These are phyloP conservation scores for Paratinospora sagittata DNA, from an alignment of 164 flowering plant species.

Conservation along the genomic window DNA sequence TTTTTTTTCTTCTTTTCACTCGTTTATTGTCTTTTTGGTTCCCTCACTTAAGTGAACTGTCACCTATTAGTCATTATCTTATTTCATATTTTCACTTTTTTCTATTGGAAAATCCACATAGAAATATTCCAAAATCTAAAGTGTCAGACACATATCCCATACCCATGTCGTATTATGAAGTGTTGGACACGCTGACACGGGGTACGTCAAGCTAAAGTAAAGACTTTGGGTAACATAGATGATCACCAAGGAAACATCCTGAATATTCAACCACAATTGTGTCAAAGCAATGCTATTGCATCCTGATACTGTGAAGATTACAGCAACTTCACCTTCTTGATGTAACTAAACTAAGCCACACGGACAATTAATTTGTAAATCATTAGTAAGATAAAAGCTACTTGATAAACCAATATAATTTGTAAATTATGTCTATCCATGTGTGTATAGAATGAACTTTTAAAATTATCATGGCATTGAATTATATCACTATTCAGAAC, in stretches of 20 bases:
- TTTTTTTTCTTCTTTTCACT: no score
- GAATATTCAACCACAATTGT: neutral
- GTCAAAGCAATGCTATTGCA: neutral
- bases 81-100: no score
- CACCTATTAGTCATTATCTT: no score
- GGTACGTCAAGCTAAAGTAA: neutral
- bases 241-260: neutral
- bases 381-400: neutral
- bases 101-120: no score
- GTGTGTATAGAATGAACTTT: neutral
- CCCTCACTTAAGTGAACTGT: no score
- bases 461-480: neutral
- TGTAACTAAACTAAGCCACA: neutral
- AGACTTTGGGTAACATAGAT: neutral
- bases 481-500: neutral
- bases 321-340: neutral
- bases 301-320: neutral
- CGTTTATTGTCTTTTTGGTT: no score
- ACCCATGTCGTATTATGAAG: no score
- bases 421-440: neutral
- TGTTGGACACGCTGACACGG: no score
- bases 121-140: no score
- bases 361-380: neutral
- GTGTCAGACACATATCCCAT: no score
- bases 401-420: neutral